phyloP scores from a whole-genome alignment of 106 monocot species.

The Amphibolis antarctica region DNA sequence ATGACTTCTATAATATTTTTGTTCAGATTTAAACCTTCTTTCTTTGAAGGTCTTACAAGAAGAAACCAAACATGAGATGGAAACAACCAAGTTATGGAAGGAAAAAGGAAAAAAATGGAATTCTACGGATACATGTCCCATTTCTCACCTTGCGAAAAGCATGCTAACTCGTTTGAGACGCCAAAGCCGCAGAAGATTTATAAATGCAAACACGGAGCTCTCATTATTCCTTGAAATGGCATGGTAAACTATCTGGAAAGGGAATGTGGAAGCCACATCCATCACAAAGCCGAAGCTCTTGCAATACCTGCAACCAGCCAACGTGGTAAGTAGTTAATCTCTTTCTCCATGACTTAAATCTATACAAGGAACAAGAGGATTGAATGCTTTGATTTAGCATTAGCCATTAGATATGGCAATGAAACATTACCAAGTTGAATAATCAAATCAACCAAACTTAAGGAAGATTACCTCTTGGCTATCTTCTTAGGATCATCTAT shows the following conservation, averaged over 20 bases:
- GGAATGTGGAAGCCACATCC: constrained; percentile 29
- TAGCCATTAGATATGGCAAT: too few relatives aligned
- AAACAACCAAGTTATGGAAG: not conserved
- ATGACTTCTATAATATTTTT: too few relatives aligned
- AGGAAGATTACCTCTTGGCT: constrained; percentile 4
- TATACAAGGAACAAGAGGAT: too few relatives aligned
- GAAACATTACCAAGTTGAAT: too few relatives aligned
- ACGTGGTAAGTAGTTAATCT: too few relatives aligned
- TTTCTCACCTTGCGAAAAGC: constrained; percentile 21
- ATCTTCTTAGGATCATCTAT: constrained; percentile 26
- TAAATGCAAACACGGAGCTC: constrained; percentile 9
- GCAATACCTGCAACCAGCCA: constrained; percentile 13
- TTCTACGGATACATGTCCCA: too few relatives aligned
- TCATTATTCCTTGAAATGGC: constrained; percentile 6
- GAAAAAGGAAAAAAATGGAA: not conserved
- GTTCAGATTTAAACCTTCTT: too few relatives aligned
- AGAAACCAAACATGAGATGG: too few relatives aligned
- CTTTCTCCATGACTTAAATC: too few relatives aligned
- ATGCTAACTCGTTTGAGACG: constrained; percentile 22
- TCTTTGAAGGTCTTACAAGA: too few relatives aligned
- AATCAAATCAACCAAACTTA: too few relatives aligned
- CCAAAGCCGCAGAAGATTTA: constrained; percentile 31
- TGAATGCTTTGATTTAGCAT: too few relatives aligned
- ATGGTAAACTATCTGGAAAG: constrained; percentile 17
- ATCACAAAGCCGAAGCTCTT: constrained; percentile 19